phyloP scores from a whole-genome alignment of 441 rosid genomes.

The Corymbia citriodora region DNA sequence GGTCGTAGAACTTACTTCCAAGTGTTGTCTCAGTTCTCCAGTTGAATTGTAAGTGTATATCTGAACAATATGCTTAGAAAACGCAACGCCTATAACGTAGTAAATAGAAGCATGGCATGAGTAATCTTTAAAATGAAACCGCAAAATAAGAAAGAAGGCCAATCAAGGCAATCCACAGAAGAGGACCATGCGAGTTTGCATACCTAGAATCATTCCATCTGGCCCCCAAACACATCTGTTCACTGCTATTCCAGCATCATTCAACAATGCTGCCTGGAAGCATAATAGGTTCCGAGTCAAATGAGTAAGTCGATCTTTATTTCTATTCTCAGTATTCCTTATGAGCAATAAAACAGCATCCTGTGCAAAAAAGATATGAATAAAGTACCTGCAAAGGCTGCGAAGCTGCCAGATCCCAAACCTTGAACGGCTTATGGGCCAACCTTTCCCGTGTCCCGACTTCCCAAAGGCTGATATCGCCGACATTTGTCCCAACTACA shows the following conservation, averaged over 20 bases:
- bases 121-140: not conserved
- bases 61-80: not conserved
- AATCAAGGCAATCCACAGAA: not conserved
- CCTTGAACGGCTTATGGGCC: slow-evolving; percentile 44
- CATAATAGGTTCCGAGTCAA: not conserved
- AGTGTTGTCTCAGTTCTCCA: not conserved
- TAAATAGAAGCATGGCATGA: not conserved
- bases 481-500: slow-evolving; percentile 49
- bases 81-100: not conserved
- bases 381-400: slow-evolving; percentile 33
- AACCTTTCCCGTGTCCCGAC: slow-evolving; percentile 47
- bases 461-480: slow-evolving; percentile 62
- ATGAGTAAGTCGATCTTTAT: not conserved
- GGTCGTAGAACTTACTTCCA: not conserved
- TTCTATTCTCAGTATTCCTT: not conserved
- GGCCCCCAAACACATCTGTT: not conserved
- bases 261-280: not conserved
- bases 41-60: not conserved
- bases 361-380: not conserved
- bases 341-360: not conserved
- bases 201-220: not conserved
- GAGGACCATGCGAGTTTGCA: not conserved
- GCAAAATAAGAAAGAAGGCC: not conserved
- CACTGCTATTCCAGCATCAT: not conserved
- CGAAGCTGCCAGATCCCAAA: slow-evolving; percentile 42